Evolutionary conservation across 2,329 filamentous ascomycete species (phyloP), one percentile per base, ranked within the genome.

Genomic region (Setomelanomma holmii): DNA sequence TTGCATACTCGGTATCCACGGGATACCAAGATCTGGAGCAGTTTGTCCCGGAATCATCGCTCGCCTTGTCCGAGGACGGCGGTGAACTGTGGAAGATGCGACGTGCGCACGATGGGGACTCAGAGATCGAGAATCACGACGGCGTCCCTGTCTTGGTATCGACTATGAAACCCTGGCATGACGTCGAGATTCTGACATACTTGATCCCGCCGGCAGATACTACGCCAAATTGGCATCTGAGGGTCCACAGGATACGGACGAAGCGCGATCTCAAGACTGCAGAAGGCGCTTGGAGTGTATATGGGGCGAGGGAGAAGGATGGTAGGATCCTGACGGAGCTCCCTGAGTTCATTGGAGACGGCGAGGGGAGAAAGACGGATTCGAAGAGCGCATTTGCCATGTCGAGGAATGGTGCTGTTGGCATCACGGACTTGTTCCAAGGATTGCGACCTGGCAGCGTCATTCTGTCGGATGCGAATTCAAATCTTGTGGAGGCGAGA

Each of bases 71-170:
- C 1, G 89, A 91, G 61, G 89, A 92, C 69, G 87, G 83, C 17
- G 89, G 89, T 30, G 89, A 92, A 72, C 85, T 86, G 58, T 93
- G 90, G 90, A 90, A 91, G 73, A 85, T 89, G 50, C 81, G 89
- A n/a, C 78, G 89, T 27, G 78, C 86, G 20, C 88, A 84, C n/a
- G 79, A 86, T 33, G 70, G 68, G 40, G 84, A 89, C 60, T 83
- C 87, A 0, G 79, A 78, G 1, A 82, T 92, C 49, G 83, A 89
- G 62, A 75, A 80, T 12, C 79, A 82, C 14, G 81, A 81, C 16
- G 79, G 74, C 17, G 62, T 65, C 16, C 84, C 87, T 0, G 83
- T 90, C 1, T 77, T 93, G 10, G 83, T 88, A 5, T 90, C 87
- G 0, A 77, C 80, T 22, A 92, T 89, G 89, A 83, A 82, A 56